A percentile compares a stretch with the other conserved stretches of the same genome.
Evolutionary conservation across 2,329 filamentous ascomycete genomes (phyloP).

Genomic region (Alternaria ethzedia): DNA sequence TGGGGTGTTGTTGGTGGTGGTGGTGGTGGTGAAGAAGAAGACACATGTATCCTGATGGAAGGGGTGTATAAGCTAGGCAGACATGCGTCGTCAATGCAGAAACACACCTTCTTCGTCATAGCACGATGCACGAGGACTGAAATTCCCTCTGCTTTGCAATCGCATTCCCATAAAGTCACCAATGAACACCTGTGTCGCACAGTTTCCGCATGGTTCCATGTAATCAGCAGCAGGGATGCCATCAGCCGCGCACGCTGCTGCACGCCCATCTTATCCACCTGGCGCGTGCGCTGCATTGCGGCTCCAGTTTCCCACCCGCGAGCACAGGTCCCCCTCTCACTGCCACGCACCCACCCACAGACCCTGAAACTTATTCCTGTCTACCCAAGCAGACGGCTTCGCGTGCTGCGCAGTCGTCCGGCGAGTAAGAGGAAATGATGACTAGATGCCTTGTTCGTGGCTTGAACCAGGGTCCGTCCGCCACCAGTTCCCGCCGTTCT

Average conservation of each 20-base stretch:
- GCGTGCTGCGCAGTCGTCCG: conserved; percentile 21
- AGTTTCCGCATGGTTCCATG: conserved; percentile 9
- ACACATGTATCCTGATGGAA: background rate
- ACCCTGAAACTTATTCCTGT: conserved; percentile 39
- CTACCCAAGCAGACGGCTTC: conserved; percentile 10
- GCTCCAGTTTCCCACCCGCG: conserved; percentile 29
- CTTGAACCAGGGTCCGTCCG: conserved; percentile 18
- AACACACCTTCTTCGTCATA: background rate
- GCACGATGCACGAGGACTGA: background rate
- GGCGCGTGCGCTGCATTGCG: conserved; percentile 22
- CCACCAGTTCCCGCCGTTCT: conserved; percentile 18
- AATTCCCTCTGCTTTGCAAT: conserved; percentile 6
- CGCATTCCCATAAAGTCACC: background rate
- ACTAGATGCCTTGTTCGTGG: conserved; percentile 34
- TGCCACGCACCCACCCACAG: conserved; percentile 29
- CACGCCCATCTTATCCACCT: conserved; percentile 1
- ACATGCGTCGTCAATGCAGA: background rate
- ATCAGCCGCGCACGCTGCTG: conserved; percentile 16
- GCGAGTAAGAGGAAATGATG: conserved; percentile 30
- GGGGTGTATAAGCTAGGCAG: conserved; percentile 14
- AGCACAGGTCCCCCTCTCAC: conserved; percentile 13
- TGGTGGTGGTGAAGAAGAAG: conserved; percentile 2
- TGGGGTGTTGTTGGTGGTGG: conserved; percentile 4
- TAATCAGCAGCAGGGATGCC: conserved; percentile 3
- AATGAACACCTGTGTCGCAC: conserved; percentile 1